phyloP scores from a whole-genome alignment of 306 rosid genomes.

The Cucurbita maxima region DNA sequence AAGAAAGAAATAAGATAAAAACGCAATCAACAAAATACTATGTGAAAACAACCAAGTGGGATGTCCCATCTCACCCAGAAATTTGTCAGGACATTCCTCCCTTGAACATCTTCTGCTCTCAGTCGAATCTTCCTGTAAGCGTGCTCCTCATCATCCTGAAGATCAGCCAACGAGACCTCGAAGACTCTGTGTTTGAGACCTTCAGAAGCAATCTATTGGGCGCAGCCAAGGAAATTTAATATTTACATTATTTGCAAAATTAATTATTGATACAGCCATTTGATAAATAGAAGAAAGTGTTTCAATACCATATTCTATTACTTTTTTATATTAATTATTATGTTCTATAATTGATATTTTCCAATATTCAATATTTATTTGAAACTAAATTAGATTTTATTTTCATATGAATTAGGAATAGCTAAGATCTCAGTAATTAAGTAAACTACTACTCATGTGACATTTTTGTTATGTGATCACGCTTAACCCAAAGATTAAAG shows the following conservation, averaged over 20 bases:
- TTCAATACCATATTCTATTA: too few species aligned
- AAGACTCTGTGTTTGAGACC: constrained; percentile 94
- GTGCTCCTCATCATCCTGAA: constrained; percentile 86
- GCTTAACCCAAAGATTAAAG: too few species aligned
- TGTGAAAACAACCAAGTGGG: background rate
- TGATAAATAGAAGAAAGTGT: too few species aligned
- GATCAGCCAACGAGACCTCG: constrained; percentile 89
- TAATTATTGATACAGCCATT: too few species aligned
- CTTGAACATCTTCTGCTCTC: constrained; percentile 95
- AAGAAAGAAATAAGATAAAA: background rate
- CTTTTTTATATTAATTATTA: too few species aligned
- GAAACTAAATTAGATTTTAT: too few species aligned
- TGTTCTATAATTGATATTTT: too few species aligned
- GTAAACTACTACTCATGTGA: too few species aligned
- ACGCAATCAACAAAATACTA: background rate
- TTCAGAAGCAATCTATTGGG: constrained; percentile 75
- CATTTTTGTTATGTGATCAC: too few species aligned
- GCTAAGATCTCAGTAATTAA: too few species aligned
- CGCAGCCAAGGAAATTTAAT: background rate
- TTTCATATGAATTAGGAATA: too few species aligned
- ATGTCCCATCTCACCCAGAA: constrained; percentile 52
- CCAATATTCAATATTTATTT: too few species aligned
- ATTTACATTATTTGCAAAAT: background rate
- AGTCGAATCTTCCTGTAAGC: constrained; percentile 84
- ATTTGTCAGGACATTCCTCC: constrained; percentile 72